These are phyloP conservation scores for Leccinum pellstonianum DNA, from an alignment of 768 basidiomycete genomes.

Conservation along the genomic window DNA sequence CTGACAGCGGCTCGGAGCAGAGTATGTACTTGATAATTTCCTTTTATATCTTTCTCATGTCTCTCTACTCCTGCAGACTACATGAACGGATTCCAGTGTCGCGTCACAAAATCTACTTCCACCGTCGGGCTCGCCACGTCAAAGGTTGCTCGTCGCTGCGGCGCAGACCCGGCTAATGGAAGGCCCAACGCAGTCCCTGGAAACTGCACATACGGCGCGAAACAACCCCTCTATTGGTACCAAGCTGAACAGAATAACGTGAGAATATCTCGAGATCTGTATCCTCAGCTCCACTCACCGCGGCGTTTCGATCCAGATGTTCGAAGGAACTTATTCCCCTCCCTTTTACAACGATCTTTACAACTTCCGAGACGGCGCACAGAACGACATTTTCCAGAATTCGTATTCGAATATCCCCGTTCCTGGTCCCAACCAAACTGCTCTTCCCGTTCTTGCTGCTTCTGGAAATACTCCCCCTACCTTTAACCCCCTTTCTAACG, in stretches of 20 bases:
- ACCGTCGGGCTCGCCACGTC: slow-evolving; percentile 51
- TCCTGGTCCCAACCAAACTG: slow-evolving; percentile 40
- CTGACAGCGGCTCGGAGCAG: slow-evolving; percentile 60
- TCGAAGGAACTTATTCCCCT: slow-evolving; percentile 58
- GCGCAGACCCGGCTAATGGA: slow-evolving; percentile 49
- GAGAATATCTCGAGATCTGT: slow-evolving; percentile 13
- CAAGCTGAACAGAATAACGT: slow-evolving; percentile 63
- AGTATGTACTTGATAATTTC: slow-evolving; percentile 40
- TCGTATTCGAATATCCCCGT: slow-evolving; percentile 47
- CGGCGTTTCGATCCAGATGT: slow-evolving; percentile 46
- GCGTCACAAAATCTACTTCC: slow-evolving; percentile 53
- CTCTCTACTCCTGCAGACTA: slow-evolving; percentile 42
- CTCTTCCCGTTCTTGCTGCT: slow-evolving; percentile 18
- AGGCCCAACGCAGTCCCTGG: slow-evolving; percentile 44
- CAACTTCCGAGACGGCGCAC: slow-evolving; percentile 70
- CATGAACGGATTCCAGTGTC: slow-evolving; percentile 76
- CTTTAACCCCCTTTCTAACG: neutral
- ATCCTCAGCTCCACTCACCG: neutral
- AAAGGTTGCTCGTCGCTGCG: slow-evolving; percentile 64
- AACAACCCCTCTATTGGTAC: slow-evolving; percentile 71
- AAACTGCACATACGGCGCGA: slow-evolving; percentile 74
- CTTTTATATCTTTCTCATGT: neutral
- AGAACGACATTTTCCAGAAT: slow-evolving; percentile 69
- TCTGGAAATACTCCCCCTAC: neutral
- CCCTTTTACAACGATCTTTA: slow-evolving; percentile 69